Evolutionary conservation across 805 yeast genomes (phyloP).

Genomic region (Peterozyma xylosa): DNA sequence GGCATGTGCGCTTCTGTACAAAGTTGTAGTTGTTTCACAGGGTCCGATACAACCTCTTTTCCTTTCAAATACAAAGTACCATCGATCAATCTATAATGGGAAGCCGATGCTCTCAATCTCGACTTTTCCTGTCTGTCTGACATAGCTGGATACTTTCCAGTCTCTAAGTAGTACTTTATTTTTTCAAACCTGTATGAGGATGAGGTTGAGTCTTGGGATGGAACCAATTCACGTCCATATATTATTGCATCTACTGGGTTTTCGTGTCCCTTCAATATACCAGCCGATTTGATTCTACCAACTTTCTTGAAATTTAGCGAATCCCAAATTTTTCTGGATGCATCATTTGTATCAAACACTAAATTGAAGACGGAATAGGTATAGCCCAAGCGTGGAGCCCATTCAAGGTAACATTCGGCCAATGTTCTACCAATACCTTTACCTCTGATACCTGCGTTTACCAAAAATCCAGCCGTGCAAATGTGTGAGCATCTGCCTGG

Average conservation of each 20-base stretch:
- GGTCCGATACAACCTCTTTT: conserved; percentile 76
- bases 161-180: conserved; percentile 67
- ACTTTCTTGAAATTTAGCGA: conserved; percentile 66
- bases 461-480: conserved; percentile 84
- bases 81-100: conserved; percentile 63
- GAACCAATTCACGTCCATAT: conserved; percentile 74
- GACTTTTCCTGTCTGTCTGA: conserved; percentile 82
- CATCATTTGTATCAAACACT: conserved; percentile 81
- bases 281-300: conserved; percentile 83
- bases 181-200: conserved; percentile 66
- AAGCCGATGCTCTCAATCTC: conserved; percentile 72
- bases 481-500: conserved; percentile 92
- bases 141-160: conserved; percentile 81
- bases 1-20: conserved; percentile 62
- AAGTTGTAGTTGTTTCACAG: conserved; percentile 64
- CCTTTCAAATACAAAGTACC: conserved; percentile 74
- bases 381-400: conserved; percentile 89
- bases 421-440: conserved; percentile 86
- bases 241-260: conserved; percentile 81
- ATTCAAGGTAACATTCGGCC: conserved; percentile 75
- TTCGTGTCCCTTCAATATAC: conserved; percentile 76
- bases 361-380: conserved; percentile 78
- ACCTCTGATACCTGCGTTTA: conserved; percentile 87
- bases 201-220: conserved; percentile 37
- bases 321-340: conserved; percentile 76